Evolutionary conservation across 352 stramenopile species (phyloP).

Genomic region (Globisporangium spinosum): DNA sequence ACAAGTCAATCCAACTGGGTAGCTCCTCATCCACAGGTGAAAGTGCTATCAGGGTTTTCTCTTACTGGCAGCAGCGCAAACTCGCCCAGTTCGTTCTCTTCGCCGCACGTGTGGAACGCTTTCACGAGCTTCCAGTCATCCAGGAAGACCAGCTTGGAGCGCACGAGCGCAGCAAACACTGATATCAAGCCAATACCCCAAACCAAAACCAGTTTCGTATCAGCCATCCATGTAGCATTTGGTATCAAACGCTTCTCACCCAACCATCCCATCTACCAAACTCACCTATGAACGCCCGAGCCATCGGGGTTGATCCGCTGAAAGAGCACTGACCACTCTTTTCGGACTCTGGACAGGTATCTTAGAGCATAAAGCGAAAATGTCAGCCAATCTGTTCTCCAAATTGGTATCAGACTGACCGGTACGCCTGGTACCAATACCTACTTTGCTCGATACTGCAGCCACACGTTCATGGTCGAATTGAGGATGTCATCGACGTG

Average conservation of each 20-base stretch:
- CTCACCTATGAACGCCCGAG: slow-evolving; percentile 56
- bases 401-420: neutral
- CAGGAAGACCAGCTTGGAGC: slow-evolving; percentile 43
- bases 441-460: slow-evolving; percentile 58
- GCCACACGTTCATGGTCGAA: slow-evolving; percentile 66
- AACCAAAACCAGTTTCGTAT: neutral
- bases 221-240: neutral
- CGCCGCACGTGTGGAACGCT: slow-evolving; percentile 65
- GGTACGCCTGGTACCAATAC: neutral
- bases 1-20: neutral
- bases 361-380: neutral
- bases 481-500: slow-evolving; percentile 70
- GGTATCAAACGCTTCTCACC: neutral
- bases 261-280: neutral
- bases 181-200: neutral
- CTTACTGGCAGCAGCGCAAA: slow-evolving; percentile 54
- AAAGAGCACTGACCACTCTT: slow-evolving; percentile 63
- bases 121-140: slow-evolving; percentile 58
- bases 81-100: slow-evolving; percentile 83
- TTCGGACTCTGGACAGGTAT: slow-evolving; percentile 30
- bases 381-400: neutral
- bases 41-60: neutral
- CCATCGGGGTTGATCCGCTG: slow-evolving; percentile 57
- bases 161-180: slow-evolving; percentile 60
- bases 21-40: neutral